Percentiles rank a stretch among this genome's conserved stretches.
Evolutionary conservation across 225 moss, liverwort and hornwort genomes (phyloP).

Genomic region (Marchantia polymorpha): DNA sequence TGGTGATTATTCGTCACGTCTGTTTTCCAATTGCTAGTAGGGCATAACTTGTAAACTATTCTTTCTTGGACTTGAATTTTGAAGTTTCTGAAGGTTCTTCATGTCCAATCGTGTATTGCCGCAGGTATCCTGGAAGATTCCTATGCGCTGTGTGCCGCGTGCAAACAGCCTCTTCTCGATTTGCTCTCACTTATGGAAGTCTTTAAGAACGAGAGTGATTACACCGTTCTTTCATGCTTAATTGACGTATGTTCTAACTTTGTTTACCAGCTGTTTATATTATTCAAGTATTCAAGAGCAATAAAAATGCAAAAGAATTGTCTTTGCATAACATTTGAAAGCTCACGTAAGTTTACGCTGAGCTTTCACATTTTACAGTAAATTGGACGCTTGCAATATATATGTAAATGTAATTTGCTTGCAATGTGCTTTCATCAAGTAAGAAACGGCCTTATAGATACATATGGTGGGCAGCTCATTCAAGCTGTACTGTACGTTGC

Average conservation of each 20-base stretch:
- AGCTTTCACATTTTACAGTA: too few species aligned
- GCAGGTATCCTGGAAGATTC: constrained; percentile 71
- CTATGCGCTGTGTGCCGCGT: constrained; percentile 61
- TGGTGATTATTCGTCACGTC: neutral
- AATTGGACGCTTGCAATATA: neutral
- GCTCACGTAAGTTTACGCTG: neutral
- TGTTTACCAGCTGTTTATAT: neutral
- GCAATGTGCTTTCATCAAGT: neutral
- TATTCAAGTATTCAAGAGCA: neutral
- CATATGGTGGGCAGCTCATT: neutral
- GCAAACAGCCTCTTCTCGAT: constrained; percentile 61
- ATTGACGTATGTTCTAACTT: constrained; percentile 49
- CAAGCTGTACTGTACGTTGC: neutral
- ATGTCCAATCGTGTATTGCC: neutral
- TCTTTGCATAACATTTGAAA: neutral
- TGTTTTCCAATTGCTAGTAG: neutral
- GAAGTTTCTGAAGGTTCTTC: neutral
- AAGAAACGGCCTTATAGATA: too few species aligned
- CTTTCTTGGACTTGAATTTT: neutral
- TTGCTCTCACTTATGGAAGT: constrained; percentile 77
- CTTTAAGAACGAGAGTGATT: constrained; percentile 55
- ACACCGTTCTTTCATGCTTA: constrained; percentile 70
- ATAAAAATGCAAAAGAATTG: neutral
- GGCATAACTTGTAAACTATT: neutral
- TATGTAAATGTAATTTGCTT: too few species aligned